Evolutionary conservation across 805 yeast species (phyloP), one percentile per base, ranked within the genome.

Genomic region (Zygoascus flipseniorum): DNA sequence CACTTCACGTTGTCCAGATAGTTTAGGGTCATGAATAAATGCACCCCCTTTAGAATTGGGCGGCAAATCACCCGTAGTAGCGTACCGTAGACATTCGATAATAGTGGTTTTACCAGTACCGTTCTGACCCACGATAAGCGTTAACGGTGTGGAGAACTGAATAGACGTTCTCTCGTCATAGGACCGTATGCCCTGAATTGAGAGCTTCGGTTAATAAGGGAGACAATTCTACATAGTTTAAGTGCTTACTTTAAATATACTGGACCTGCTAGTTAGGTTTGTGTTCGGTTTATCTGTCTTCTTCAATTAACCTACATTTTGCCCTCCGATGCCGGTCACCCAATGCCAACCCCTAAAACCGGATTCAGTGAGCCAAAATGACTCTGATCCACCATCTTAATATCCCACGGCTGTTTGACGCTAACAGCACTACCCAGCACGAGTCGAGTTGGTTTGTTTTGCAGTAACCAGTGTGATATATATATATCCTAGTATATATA

Each of bases 11-110:
- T 87, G 83, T 46, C 87, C 86, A 3, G 61, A 48, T 56, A 70
- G 64, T 50, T 83, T 81, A 0, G 99, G 98, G 71, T 93, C 99
- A 63, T 89, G 93, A 8, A 93, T 79, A 66, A 93, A 93, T 1
- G 97, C 98, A 8, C 98, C 98, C 51, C 96, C 96, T 65, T 87
- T 89, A 45, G 90, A 82, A 63, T 92, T 90, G 0, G 99, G 99
- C 1, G 99, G 99, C 54, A 90, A 72, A 63, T 86, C 93, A 9
- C 98, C 98, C 0, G 99, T 92, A 10, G 99, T 89, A 19, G 95
- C 92, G 68, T 89, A 93, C 65, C 89, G 80, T 56, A 93, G 74
- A 66, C 97, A 89, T 68, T 93, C 99, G 57, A 93, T 95, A 54
- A 93, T 83, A 0, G 98, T 90, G 0, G 98, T 93, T 66, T 93